Base-by-base conservation (phyloP, 768 basidiomycete genomes). In the Lactarius hengduanensis region DNA sequence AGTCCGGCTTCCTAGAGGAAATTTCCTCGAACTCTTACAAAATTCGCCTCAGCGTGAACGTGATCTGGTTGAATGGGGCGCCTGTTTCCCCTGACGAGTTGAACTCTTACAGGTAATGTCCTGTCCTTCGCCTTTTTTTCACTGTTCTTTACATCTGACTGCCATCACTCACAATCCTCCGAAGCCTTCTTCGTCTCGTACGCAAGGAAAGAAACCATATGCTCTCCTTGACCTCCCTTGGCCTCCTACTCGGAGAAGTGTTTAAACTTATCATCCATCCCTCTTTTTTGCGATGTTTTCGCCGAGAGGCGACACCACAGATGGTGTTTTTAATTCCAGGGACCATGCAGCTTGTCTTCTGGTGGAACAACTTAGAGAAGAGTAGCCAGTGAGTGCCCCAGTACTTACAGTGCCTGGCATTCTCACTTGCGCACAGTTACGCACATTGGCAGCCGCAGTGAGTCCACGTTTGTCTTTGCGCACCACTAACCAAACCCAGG, bases 361-460 rank as follows among this genome's bases (percentile, higher is more conserved):
- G 92, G 86, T 91, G 90, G 89, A 99, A 98, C 75, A 88, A 99
- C n/a, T 76, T 98, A 22, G 89, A 92, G 78, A 90, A 85, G 69
- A 96, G 98, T 76, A 80, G 77, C n/a, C n/a, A n/a, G n/a, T n/a
- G n/a, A n/a, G n/a, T n/a, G n/a, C n/a, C n/a, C n/a, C n/a, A n/a
- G n/a, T 45, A 40, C 8, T 45, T 40, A 7, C 64, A 61, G n/a
- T 68, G 70, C 60, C n/a, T 45, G 1, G 38, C 7, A 7, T 32
- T 20, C 56, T 59, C 16, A 68, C 9, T 7, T 18, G 20, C 18
- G 69, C 28, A 3, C 63, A 86, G 84, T 60, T 89, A 89, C 66
- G 76, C 80, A 6, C 73, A 74, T 26, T 88, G 83, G 82, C 78
- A 74, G 34, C 73, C 84, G 71, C 73, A 41, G 88, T 88, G 70